These are phyloP conservation scores for Pistacia atlantica DNA, from an alignment of 345 rosid species.

Conservation along the genomic window DNA sequence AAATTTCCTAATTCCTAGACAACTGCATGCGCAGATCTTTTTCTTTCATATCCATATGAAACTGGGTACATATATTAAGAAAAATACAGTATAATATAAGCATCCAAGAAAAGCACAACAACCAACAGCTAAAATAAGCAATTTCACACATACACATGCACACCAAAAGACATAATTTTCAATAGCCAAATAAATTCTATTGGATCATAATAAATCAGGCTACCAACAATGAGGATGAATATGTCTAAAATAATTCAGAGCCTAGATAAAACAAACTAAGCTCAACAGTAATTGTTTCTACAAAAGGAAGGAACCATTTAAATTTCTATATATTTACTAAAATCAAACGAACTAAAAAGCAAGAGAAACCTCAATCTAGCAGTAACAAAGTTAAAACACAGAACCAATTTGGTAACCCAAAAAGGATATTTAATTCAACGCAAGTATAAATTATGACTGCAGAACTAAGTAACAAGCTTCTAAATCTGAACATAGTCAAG, in stretches of 20 bases:
- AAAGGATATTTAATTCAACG: not conserved
- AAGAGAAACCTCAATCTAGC: not conserved
- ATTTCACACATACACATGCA: not conserved
- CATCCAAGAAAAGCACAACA: too few relatives aligned
- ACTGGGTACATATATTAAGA: too few relatives aligned
- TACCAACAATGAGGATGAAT: not conserved
- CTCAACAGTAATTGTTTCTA: not conserved
- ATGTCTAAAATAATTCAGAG: not conserved
- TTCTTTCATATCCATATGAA: too few relatives aligned
- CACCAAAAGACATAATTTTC: not conserved
- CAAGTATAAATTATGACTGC: not conserved
- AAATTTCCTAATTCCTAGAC: not conserved
- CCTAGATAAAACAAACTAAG: not conserved
- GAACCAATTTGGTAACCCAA: not conserved
- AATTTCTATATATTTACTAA: not conserved
- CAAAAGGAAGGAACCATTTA: not conserved
- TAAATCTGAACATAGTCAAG: not conserved
- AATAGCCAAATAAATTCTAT: not conserved
- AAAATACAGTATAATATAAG: too few relatives aligned
- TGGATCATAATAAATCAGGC: too few relatives aligned
- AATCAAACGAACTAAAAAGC: not conserved
- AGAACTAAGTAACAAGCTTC: not conserved
- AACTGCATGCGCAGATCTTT: not conserved
- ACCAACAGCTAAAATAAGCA: too few relatives aligned
- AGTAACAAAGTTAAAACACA: not conserved